phyloP scores from a whole-genome alignment of 306 rosid genomes.

The Fragaria ananassa region DNA sequence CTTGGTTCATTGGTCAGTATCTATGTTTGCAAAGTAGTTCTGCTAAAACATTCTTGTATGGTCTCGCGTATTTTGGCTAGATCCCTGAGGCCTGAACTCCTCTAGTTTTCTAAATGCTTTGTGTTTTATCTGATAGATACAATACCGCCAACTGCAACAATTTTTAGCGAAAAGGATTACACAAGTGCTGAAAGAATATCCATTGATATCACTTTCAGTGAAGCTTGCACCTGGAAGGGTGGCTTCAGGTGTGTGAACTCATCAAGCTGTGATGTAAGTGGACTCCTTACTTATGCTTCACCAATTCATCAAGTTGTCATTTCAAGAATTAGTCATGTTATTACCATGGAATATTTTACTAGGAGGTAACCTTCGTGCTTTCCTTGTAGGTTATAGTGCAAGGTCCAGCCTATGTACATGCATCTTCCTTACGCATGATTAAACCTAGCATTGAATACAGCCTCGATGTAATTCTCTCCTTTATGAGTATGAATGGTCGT shows the following conservation, averaged over 20 bases:
- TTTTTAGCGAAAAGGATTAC: conserved; percentile 35
- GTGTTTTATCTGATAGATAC: conserved; percentile 37
- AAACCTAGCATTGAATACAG: conserved; percentile 38
- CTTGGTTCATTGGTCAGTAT: conserved; percentile 63
- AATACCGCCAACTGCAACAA: conserved; percentile 56
- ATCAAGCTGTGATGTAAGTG: conserved; percentile 62
- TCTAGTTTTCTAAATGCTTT: background rate
- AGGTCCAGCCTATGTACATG: conserved; percentile 44
- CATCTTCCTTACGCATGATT: conserved; percentile 44
- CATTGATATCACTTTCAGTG: conserved; percentile 50
- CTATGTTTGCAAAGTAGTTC: background rate
- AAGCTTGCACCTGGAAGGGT: conserved; percentile 51
- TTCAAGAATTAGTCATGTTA: background rate
- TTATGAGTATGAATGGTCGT: conserved; percentile 31
- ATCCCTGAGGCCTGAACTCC: background rate
- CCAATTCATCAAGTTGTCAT: conserved; percentile 4
- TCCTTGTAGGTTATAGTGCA: conserved; percentile 39
- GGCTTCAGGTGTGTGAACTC: conserved; percentile 57
- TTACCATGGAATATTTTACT: background rate
- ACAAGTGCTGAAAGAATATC: conserved; percentile 43
- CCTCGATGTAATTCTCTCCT: conserved; percentile 43
- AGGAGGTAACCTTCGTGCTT: background rate
- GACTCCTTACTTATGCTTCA: conserved; percentile 9
- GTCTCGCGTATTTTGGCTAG: background rate
- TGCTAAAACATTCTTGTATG: background rate